These are phyloP conservation scores for Sistotremastrum suecicum DNA, from an alignment of 768 basidiomycete genomes.

Conservation along the genomic window DNA sequence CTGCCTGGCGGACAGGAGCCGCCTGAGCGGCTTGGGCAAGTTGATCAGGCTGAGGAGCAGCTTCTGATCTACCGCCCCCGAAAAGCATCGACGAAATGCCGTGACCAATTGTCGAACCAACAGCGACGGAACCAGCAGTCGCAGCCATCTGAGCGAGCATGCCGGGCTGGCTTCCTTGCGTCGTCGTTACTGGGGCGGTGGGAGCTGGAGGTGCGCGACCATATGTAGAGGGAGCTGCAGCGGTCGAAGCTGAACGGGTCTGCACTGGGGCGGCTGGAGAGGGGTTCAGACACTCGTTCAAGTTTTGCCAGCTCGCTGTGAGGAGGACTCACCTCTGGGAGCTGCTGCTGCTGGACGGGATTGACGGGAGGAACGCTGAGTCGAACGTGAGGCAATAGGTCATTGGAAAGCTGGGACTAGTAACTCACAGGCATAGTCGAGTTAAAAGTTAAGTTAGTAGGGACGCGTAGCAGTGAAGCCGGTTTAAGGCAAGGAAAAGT, in stretches of 20 bases:
- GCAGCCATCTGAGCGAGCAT: constrained; percentile 78
- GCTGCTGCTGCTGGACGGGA: constrained; percentile 36
- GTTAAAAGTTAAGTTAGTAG: constrained; percentile 3
- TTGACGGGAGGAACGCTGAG: constrained; percentile 68
- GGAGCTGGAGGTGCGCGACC: constrained; percentile 20
- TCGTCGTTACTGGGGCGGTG: constrained; percentile 15
- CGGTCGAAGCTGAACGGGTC: constrained; percentile 21
- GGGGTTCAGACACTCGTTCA: constrained; percentile 2
- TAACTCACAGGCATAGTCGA: constrained; percentile 35
- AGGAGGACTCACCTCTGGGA: constrained; percentile 1
- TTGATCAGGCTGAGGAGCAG: constrained; percentile 27
- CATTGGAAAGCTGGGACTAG: background rate
- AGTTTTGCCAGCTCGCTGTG: no score
- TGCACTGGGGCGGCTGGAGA: constrained; percentile 24
- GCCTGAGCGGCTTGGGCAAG: constrained; percentile 33
- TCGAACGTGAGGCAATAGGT: background rate
- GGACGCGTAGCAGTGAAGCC: background rate
- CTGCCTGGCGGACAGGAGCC: constrained; percentile 30
- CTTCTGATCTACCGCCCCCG: constrained; percentile 38
- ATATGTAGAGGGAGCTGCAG: constrained; percentile 30
- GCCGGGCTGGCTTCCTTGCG: constrained; percentile 44
- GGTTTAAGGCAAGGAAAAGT: constrained; percentile 2
- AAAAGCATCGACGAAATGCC: constrained; percentile 87
- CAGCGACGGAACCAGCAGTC: constrained; percentile 80
- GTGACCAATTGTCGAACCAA: constrained; percentile 80